Conservation (phyloP, 2,329 filamentous ascomycete species). For the Byssothecium circinans region DNA sequence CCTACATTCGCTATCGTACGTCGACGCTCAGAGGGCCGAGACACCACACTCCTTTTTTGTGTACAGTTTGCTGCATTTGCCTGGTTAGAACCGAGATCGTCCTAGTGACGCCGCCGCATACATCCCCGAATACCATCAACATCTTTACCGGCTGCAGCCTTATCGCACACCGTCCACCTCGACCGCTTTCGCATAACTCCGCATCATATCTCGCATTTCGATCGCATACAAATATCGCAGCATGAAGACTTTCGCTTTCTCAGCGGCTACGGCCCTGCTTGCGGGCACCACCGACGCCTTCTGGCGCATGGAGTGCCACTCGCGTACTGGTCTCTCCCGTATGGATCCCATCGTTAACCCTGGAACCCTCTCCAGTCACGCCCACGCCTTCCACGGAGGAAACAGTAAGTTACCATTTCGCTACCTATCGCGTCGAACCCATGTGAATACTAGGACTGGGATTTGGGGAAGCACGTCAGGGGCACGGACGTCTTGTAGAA, state of each 20-base stretch:
- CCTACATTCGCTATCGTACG: constrained; percentile 29
- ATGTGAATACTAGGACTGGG: constrained; percentile 62
- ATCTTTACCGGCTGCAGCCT: background rate
- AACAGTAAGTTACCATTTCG: constrained; percentile 57
- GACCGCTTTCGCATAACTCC: background rate
- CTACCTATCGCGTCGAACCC: constrained; percentile 57
- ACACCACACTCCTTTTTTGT: constrained; percentile 30
- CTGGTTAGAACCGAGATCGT: constrained; percentile 11
- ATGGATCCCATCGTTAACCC: constrained; percentile 50
- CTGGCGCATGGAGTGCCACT: constrained; percentile 68
- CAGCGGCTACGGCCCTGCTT: constrained; percentile 35
- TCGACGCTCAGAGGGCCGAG: constrained; percentile 22
- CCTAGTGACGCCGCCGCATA: constrained; percentile 7
- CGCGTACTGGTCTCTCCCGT: constrained; percentile 62
- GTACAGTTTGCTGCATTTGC: constrained; percentile 20
- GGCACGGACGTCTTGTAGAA: constrained; percentile 7
- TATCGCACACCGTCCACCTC: background rate
- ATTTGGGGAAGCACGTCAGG: constrained; percentile 3
- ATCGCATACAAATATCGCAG: constrained; percentile 3
- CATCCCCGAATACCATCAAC: constrained; percentile 1
- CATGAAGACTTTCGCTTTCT: constrained; percentile 33
- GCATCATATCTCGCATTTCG: background rate
- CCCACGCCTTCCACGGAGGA: constrained; percentile 39
- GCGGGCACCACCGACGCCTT: constrained; percentile 61
- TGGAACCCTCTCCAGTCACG: constrained; percentile 32